Conservation (phyloP, 192 early-diverging fungal genomes). For the Mortierella claussenii region DNA sequence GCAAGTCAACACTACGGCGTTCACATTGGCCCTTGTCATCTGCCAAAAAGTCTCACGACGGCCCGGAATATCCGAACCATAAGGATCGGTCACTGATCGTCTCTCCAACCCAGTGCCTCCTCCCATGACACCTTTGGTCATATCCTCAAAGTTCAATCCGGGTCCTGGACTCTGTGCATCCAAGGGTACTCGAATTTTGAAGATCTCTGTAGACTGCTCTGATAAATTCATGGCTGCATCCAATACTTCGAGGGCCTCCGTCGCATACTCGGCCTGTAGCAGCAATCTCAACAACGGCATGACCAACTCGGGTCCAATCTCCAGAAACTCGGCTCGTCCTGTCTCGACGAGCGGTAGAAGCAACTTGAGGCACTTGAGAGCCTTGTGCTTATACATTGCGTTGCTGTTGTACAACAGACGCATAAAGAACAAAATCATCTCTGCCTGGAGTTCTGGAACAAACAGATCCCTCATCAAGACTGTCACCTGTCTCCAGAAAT, state of each 20-base stretch:
- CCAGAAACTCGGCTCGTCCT: slow-evolving; percentile 45
- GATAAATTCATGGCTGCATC: slow-evolving; percentile 68
- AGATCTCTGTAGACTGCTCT: slow-evolving; percentile 42
- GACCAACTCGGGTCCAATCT: slow-evolving; percentile 72
- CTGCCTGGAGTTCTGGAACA: slow-evolving; percentile 67
- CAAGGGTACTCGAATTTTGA: slow-evolving; percentile 45
- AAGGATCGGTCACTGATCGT: slow-evolving; percentile 16
- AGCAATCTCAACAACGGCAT: slow-evolving; percentile 71
- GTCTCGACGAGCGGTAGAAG: slow-evolving; percentile 69
- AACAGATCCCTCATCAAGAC: slow-evolving; percentile 68
- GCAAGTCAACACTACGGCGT: slow-evolving; percentile 36
- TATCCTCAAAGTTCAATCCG: slow-evolving; percentile 46
- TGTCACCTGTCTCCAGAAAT: slow-evolving; percentile 80
- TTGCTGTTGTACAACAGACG: slow-evolving; percentile 70
- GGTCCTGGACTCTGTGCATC: slow-evolving; percentile 36
- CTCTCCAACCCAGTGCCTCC: slow-evolving; percentile 49
- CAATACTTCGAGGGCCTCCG: slow-evolving; percentile 77
- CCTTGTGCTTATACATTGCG: slow-evolving; percentile 69
- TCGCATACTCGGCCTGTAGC: slow-evolving; percentile 69
- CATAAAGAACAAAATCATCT: slow-evolving; percentile 70
- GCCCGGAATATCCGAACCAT: background rate
- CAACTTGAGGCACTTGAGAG: slow-evolving; percentile 71
- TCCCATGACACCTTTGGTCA: slow-evolving; percentile 51
- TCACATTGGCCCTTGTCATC: slow-evolving; percentile 46
- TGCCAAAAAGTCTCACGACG: slow-evolving; percentile 51